Evolutionary conservation across 371 early-diverging fungal species (phyloP), one percentile per base, ranked within the genome.

Genomic region (Rhizopus delemar): DNA sequence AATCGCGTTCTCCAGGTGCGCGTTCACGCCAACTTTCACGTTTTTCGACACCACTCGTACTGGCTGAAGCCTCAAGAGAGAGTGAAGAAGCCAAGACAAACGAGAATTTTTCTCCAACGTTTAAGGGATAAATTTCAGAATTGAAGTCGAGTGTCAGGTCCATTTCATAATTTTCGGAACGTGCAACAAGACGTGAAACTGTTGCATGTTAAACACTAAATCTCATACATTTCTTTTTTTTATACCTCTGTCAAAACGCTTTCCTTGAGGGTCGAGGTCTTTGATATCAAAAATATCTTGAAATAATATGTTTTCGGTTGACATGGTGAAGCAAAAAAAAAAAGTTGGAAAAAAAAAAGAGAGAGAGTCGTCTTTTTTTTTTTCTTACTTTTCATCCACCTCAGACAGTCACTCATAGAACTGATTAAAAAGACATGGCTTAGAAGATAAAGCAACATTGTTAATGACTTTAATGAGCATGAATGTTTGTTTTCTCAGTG

Each of bases 181-280:
- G 86, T n/a, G 89, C 95, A 43, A 83, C 75, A 58, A 97, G 81
- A 29, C 98, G 90, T 33, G 96, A 94, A 4, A 98, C 96, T 92
- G 67, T 33, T 5, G 53, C 53, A 28, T 50, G 15, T 22, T 22
- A 22, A 22, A 22, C 2, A 22, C 22, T 22, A 22, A 22, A 22
- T 22, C 22, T 22, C 22, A 22, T 22, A 22, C 22, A 22, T 22
- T 22, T 22, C 22, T 22, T 22, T 22, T 22, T 22, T 22, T 22
- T 22, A 22, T 85, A 91, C 92, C 93, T 75, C 94, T 82, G 74
- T 95, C 96, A 66, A 97, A 97, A 66, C 92, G 91, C 74, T 93
- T 94, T 59, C 94, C 97, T 58, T 88, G 90, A 58, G 86, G 86
- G 80, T 96, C 92, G 52, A 94, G 76, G 65, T 93, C 93, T 65